Evolutionary conservation across 345 rosid species (phyloP), one percentile per base, ranked within the genome.

Genomic region (Lumnitzera littorea): DNA sequence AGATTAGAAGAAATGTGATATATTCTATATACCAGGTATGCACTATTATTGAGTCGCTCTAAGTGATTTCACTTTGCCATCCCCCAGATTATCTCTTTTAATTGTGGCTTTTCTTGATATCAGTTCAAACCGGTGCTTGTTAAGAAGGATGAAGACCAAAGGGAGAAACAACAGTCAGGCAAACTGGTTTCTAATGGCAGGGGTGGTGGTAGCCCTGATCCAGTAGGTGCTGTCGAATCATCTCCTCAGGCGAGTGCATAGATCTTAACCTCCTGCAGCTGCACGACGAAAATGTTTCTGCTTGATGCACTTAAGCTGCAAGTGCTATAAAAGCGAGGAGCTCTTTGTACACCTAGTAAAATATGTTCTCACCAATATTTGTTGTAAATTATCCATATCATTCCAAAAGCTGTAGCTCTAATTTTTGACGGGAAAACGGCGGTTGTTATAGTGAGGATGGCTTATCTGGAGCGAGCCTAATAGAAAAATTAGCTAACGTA

Each of bases 1-100:
- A 89, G 72, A 89, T 89, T 24, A 74, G 99, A 75, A 82, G 97
- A 74, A 89, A 92, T 58, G 99, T 92, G 8, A 92, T 92, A 59
- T 92, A 92, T 67, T 87, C 99, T 66, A 87, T 92, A 60, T 92
- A 92, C 70, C 99, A 92, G 98, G 96, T 89, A 62, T 51, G 57
- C 46, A 25, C 15, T 29, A 15, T 17, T 10, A 53, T 25, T 27
- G 15, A 51, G 15, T 36, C 46, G 29, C 41, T 61, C 47, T 13
- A 15, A 13, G 31, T 15, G 13, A n/a, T 53, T 54, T 1, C 4
- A 60, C 36, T 50, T 29, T 7, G 20, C 55, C 67, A 48, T 53
- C 29, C 55, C 46, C 24, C 11, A 6, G 51, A 36, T 58, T 53
- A 9, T 15, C 2, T 60, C 14, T 56, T 13, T 16, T 20, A 66